phyloP scores from a whole-genome alignment of 495 filamentous ascomycete genomes.

The Monascus purpureus region DNA sequence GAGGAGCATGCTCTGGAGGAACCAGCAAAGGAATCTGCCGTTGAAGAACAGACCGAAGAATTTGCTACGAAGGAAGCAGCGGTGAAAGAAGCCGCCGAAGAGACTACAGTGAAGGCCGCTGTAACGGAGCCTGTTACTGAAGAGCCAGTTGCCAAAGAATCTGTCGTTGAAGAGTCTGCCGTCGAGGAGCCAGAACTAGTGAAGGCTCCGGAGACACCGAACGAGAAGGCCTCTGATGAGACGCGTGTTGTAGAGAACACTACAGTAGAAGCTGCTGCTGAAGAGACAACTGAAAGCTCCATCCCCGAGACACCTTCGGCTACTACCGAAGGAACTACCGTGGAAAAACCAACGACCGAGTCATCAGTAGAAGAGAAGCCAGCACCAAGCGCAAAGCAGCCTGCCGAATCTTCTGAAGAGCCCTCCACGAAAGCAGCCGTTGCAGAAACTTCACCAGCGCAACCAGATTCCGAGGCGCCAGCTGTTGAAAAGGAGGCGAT shows the following conservation, averaged over 20 bases:
- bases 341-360: too few relatives aligned
- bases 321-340: too few relatives aligned
- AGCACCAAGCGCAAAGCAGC: too few relatives aligned
- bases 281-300: constrained; percentile 7
- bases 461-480: too few relatives aligned
- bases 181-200: neutral
- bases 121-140: constrained; percentile 5
- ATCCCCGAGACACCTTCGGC: too few relatives aligned
- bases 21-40: constrained; percentile 3
- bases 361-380: too few relatives aligned
- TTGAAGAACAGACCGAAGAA: constrained; percentile 7
- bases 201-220: constrained; percentile 1
- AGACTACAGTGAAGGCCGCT: constrained; percentile 1
- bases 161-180: constrained; percentile 4
- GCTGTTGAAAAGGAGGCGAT: constrained; percentile 1
- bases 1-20: constrained; percentile 1
- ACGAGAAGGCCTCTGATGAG: constrained; percentile 5
- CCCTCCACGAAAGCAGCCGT: too few relatives aligned
- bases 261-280: constrained; percentile 1
- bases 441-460: too few relatives aligned
- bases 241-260: neutral
- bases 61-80: constrained; percentile 1
- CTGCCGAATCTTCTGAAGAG: too few relatives aligned
- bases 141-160: constrained; percentile 3
- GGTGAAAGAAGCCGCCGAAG: constrained; percentile 1